These are phyloP conservation scores for Leucoagaricus sp. DNA, from an alignment of 1,284 basidiomycete genomes.

Conservation along the genomic window DNA sequence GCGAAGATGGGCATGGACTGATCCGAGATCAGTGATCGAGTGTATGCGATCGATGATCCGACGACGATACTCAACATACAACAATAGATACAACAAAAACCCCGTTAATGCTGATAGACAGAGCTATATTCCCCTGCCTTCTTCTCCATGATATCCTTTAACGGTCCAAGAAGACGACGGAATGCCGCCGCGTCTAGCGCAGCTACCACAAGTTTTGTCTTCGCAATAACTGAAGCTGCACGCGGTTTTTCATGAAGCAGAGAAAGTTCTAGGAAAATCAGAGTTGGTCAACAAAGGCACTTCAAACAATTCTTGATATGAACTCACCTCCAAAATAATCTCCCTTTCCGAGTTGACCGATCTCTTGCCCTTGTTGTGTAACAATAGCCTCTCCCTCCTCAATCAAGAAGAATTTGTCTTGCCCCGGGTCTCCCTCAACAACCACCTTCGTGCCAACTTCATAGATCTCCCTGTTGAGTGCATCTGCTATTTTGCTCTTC, in stretches of 20 bases:
- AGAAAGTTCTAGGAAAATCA: slow-evolving; percentile 55
- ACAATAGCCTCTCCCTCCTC: slow-evolving; percentile 92
- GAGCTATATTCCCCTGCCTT: slow-evolving; percentile 59
- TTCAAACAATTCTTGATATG: slow-evolving; percentile 12
- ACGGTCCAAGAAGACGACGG: slow-evolving; percentile 89
- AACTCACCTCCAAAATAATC: slow-evolving; percentile 96
- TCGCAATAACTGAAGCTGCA: slow-evolving; percentile 91
- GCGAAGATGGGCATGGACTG: not conserved
- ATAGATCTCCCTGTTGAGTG: slow-evolving; percentile 84
- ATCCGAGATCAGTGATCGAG: not conserved
- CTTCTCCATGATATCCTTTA: slow-evolving; percentile 87
- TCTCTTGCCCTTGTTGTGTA: slow-evolving; percentile 64
- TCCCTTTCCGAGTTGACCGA: slow-evolving; percentile 82
- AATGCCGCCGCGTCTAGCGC: slow-evolving; percentile 94
- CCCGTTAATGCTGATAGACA: slow-evolving; percentile 24
- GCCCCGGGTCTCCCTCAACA: slow-evolving; percentile 90
- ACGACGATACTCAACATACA: slow-evolving; percentile 7
- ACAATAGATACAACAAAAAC: slow-evolving; percentile 14
- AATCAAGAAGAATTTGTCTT: slow-evolving; percentile 92
- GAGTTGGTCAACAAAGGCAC: slow-evolving; percentile 3
- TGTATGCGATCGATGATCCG: not conserved
- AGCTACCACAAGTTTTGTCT: slow-evolving; percentile 85
- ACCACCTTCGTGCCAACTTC: slow-evolving; percentile 87
- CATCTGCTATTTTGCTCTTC: slow-evolving; percentile 96
- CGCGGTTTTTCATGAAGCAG: slow-evolving; percentile 86